phyloP scores from a whole-genome alignment of 106 monocot genomes.

The Vanilla planifolia region DNA sequence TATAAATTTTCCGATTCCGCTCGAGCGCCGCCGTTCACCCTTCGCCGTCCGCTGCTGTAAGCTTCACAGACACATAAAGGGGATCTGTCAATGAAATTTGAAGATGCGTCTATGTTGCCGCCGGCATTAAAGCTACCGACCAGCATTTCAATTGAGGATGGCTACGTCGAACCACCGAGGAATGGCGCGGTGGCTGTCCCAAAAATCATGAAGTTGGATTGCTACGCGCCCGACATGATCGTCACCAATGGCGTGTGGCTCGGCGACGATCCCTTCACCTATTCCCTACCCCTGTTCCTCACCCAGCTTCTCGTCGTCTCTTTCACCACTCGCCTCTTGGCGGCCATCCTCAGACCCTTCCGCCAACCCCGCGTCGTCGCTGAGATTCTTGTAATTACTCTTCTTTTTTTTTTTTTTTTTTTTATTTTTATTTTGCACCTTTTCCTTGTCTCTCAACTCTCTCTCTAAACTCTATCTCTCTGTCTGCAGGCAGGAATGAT shows the following conservation, averaged over 20 bases:
- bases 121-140: too few species aligned
- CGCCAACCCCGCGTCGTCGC: conserved; percentile 53
- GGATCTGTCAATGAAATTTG: too few species aligned
- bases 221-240: neutral
- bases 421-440: neutral
- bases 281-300: conserved; percentile 41
- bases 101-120: too few species aligned
- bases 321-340: conserved; percentile 24
- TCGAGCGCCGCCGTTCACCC: too few species aligned
- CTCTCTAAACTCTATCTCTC: neutral
- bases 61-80: too few species aligned
- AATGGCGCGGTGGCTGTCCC: too few species aligned
- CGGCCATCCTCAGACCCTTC: conserved; percentile 38
- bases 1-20: too few species aligned
- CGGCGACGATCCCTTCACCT: conserved; percentile 26
- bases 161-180: too few species aligned
- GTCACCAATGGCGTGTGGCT: conserved; percentile 19
- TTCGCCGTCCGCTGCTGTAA: too few species aligned
- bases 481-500: conserved; percentile 41
- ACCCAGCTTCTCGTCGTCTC: conserved; percentile 41
- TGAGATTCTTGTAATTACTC: conserved; percentile 44
- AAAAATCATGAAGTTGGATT: neutral
- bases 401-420: neutral
- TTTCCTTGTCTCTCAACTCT: neutral
- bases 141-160: too few species aligned